These are phyloP conservation scores for Cinchona pubescens DNA, from an alignment of 257 asterid genomes.

Conservation along the genomic window DNA sequence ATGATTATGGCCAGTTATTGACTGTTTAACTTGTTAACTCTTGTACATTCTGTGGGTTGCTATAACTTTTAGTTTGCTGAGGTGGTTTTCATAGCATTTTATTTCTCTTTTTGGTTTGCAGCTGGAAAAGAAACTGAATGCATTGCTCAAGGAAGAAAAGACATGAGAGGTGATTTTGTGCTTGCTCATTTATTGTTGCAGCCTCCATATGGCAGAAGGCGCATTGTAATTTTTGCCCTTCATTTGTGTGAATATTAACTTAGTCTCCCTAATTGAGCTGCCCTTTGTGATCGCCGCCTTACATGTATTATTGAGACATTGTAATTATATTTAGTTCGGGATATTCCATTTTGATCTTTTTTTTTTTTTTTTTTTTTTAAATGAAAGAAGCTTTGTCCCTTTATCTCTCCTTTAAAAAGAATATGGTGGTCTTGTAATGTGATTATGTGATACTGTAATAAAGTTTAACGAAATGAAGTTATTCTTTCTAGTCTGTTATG, in stretches of 20 bases:
- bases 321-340: conserved; percentile 12
- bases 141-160: conserved; percentile 45
- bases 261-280: conserved; percentile 29
- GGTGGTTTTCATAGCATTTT: not conserved
- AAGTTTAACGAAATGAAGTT: not conserved
- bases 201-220: conserved; percentile 3
- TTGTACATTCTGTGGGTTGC: not conserved
- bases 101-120: conserved; percentile 31
- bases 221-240: conserved; percentile 15
- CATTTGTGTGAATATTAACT: conserved; percentile 25
- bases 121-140: conserved; percentile 63
- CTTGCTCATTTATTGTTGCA: conserved; percentile 2
- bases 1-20: not conserved
- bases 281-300: conserved; percentile 4
- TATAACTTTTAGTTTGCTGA: not conserved
- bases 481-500: not conserved
- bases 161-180: conserved; percentile 26
- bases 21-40: not conserved
- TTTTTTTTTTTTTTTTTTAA: not conserved
- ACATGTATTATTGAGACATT: conserved; percentile 5
- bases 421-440: not conserved
- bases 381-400: not conserved
- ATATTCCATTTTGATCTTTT: not conserved
- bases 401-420: not conserved
- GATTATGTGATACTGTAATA: not conserved